Evolutionary conservation across 768 basidiomycete species (phyloP), one percentile per base, ranked within the genome.

Genomic region (Chalciporus pseudorubinellus): DNA sequence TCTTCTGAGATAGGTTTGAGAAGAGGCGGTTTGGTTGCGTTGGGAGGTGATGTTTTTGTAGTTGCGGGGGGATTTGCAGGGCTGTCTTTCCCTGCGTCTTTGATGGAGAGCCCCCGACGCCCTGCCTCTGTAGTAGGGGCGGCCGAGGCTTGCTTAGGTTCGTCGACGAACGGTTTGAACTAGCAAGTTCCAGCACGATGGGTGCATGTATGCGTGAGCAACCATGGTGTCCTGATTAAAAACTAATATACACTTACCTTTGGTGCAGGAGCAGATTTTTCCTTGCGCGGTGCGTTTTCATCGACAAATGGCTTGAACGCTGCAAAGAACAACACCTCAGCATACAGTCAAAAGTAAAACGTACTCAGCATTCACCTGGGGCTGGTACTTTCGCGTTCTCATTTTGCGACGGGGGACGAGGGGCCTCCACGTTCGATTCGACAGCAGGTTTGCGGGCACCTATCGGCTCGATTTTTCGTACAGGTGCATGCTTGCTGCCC

Each of bases 401-500:
- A 40, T 45, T 50, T 36, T 54, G 62, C 2, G 53, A 42, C 13
- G 72, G 68, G 26, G 74, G 62, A 14, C 74, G 66, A 24, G 50
- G 31, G 21, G 72, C 53, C 8, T 78, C 77, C 3, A 76, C 20
- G 41, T 58, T 60, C 26, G 68, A n/a, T 43, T 61, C 65, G 10
- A 53, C 14, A n/a, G 43, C 41, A 29, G 39, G 40, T 40, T 52
- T 61, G 20, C 65, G 66, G 38, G 61, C 63, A 39, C 59, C 79
- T 12, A 83, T 73, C 16, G 82, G 78, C 39, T 87, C 85, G 19
- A 91, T 71, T 61, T 80, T 85, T 66, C 76, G 81, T 28, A 88
- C 72, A 28, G 86, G 85, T 0, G 85, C 86, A 62, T 89, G 81
- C 62, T 88, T 89, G 59, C 83, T 87, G 20, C 87, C 86, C 5